These are phyloP conservation scores for Ceratocystis papillata DNA, from an alignment of 2,329 filamentous ascomycete genomes.

Conservation along the genomic window DNA sequence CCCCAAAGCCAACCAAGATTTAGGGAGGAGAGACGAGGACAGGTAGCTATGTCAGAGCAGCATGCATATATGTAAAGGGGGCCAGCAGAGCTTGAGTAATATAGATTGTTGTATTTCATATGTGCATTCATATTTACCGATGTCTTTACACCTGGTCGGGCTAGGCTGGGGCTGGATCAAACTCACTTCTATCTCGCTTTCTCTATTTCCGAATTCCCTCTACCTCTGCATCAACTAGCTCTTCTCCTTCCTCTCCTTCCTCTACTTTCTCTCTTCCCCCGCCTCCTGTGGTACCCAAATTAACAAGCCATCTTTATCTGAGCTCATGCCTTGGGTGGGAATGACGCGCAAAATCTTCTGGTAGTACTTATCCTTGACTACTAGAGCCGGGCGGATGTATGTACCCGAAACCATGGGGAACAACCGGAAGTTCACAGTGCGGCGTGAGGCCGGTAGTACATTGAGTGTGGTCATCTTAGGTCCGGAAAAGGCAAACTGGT, in stretches of 20 bases:
- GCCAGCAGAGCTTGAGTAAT: background rate
- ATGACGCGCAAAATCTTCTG: slow-evolving; percentile 78
- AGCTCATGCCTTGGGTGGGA: slow-evolving; percentile 61
- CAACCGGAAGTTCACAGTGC: slow-evolving; percentile 62
- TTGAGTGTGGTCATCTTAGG: slow-evolving; percentile 71
- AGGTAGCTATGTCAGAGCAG: background rate
- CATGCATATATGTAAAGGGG: no score
- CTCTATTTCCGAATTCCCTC: no score
- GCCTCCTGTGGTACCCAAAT: slow-evolving; percentile 46
- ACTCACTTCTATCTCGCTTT: no score
- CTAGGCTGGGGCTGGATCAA: no score
- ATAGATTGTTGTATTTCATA: slow-evolving; percentile 7
- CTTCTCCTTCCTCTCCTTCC: no score
- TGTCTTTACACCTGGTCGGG: no score
- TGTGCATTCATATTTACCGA: background rate
- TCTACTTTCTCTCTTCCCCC: slow-evolving; percentile 28
- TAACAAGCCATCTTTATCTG: slow-evolving; percentile 52
- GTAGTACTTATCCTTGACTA: slow-evolving; percentile 82
- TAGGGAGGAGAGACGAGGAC: background rate
- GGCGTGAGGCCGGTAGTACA: slow-evolving; percentile 68
- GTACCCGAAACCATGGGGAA: slow-evolving; percentile 53
- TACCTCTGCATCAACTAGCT: no score
- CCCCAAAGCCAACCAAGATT: slow-evolving; percentile 16
- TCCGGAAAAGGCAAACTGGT: slow-evolving; percentile 87
- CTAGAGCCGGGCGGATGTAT: slow-evolving; percentile 62